Conservation (phyloP, 768 basidiomycete genomes). For the Rubroboletus satanas region DNA sequence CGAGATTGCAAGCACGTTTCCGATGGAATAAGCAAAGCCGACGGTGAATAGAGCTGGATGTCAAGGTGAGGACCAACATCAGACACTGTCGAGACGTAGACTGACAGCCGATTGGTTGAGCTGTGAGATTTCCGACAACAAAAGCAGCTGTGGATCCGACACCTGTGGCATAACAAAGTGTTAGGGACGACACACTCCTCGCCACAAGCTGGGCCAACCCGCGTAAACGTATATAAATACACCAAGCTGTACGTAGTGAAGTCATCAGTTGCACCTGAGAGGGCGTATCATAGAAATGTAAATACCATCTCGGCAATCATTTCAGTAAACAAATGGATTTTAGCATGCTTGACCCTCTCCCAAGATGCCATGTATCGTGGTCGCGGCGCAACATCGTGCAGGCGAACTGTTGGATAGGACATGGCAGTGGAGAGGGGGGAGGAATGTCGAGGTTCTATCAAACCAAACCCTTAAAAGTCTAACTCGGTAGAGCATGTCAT, state of each 20-base stretch:
- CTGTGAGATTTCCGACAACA: conserved; percentile 43
- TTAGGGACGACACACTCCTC: neutral
- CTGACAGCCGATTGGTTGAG: conserved; percentile 51
- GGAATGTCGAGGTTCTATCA: neutral
- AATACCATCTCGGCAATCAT: conserved; percentile 58
- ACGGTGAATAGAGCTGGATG: conserved; percentile 49
- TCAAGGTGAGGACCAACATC: neutral
- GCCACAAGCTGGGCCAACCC: conserved; percentile 31
- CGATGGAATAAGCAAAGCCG: conserved; percentile 54
- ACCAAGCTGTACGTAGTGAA: conserved; percentile 41
- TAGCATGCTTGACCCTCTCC: conserved; percentile 46
- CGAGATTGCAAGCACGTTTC: conserved; percentile 54
- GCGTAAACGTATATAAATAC: conserved; percentile 58
- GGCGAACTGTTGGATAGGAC: conserved; percentile 32
- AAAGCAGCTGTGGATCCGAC: conserved; percentile 52
- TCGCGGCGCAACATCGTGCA: conserved; percentile 41
- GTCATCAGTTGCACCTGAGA: neutral
- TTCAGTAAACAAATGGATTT: conserved; percentile 53
- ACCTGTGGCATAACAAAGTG: conserved; percentile 30
- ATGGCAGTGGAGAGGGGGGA: conserved; percentile 9
- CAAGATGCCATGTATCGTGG: conserved; percentile 41
- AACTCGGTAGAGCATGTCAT: neutral
- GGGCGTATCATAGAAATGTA: neutral
- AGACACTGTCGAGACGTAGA: conserved; percentile 2
- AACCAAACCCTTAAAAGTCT: conserved; percentile 7